phyloP scores from a whole-genome alignment of 768 basidiomycete species.

The Amanita brunnescens region DNA sequence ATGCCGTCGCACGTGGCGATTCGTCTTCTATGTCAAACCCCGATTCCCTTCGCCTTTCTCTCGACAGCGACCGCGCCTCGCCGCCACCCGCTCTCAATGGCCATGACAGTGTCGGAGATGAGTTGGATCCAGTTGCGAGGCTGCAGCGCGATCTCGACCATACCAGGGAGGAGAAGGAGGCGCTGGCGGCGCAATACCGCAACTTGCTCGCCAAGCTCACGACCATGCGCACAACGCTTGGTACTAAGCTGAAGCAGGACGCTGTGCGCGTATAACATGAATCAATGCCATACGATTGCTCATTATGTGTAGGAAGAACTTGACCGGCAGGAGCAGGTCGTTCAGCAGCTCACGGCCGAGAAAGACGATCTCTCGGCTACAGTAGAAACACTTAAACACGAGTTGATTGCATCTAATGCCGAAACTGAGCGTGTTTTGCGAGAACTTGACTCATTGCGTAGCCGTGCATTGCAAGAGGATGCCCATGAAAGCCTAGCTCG shows the following conservation, averaged over 20 bases:
- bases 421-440: conserved; percentile 64
- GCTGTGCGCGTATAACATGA: conserved; percentile 49
- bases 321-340: conserved; percentile 80
- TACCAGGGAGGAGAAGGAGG: conserved; percentile 80
- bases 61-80: conserved; percentile 37
- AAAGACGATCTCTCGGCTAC: conserved; percentile 67
- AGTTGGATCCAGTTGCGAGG: conserved; percentile 42
- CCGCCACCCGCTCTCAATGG: conserved; percentile 25
- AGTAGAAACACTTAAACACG: conserved; percentile 71
- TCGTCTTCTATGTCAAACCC: neutral
- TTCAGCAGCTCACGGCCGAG: conserved; percentile 70
- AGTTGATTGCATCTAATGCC: conserved; percentile 66
- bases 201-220: conserved; percentile 83
- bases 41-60: conserved; percentile 29
- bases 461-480: conserved; percentile 53
- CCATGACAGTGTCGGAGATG: conserved; percentile 25
- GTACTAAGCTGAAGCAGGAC: conserved; percentile 92
- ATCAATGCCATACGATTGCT: neutral
- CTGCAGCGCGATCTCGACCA: conserved; percentile 70
- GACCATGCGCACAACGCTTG: conserved; percentile 86
- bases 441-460: conserved; percentile 65
- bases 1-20: conserved; percentile 2
- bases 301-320: conserved; percentile 80
- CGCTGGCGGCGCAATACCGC: conserved; percentile 77
- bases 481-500: conserved; percentile 60